Evolutionary conservation across 108 stramenopile species (phyloP).

Genomic region (Phaeodactylum tricornutum): DNA sequence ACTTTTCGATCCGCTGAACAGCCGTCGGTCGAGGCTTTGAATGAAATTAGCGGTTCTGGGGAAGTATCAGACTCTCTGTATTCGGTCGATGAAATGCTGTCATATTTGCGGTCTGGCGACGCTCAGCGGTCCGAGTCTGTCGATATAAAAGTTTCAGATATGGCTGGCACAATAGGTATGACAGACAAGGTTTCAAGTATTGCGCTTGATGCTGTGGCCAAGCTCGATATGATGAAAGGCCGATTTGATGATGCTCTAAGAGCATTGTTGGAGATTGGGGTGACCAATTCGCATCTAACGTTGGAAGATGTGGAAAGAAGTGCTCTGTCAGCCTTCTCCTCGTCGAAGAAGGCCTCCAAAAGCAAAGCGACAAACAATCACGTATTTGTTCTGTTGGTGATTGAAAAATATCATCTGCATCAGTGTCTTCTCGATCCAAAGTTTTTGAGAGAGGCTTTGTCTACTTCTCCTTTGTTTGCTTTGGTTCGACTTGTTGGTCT

Average conservation of each 20-base stretch:
- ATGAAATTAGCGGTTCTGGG: background rate
- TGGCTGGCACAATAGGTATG: no score
- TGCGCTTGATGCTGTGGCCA: conserved; percentile 49
- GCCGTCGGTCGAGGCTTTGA: no score
- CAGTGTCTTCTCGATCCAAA: conserved; percentile 34
- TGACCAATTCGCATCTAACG: conserved; percentile 20
- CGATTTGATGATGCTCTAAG: conserved; percentile 45
- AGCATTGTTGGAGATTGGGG: conserved; percentile 55
- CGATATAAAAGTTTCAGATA: conserved; percentile 2
- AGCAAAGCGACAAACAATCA: conserved; percentile 3
- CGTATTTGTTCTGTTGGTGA: conserved; percentile 35
- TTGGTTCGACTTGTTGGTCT: conserved; percentile 62
- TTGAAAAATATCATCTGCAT: conserved; percentile 60
- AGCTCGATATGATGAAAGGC: conserved; percentile 61
- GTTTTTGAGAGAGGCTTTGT: conserved; percentile 9
- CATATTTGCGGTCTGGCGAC: background rate
- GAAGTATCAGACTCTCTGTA: background rate
- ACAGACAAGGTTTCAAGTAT: no score
- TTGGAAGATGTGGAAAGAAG: conserved; percentile 37
- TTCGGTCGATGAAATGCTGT: background rate
- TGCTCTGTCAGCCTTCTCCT: conserved; percentile 22
- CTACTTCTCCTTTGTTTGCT: conserved; percentile 36
- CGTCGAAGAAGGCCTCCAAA: background rate
- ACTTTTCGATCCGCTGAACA: no score
- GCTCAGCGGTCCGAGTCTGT: background rate